A percentile compares a stretch with the other conserved stretches of the same genome.
Conservation (phyloP, 345 rosid species). For the Clausena lansium region DNA sequence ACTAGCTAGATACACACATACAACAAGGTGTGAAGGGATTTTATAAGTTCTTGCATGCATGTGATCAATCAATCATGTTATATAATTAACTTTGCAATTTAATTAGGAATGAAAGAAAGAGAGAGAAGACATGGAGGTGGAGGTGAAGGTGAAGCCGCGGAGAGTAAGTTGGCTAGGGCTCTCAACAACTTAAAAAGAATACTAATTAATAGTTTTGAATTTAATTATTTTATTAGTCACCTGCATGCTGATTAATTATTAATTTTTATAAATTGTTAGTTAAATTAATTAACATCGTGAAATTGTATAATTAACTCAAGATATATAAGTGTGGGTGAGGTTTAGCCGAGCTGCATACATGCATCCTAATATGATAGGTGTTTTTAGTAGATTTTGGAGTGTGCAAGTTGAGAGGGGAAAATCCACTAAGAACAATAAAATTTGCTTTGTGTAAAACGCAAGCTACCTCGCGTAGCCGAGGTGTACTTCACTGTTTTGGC, state of each 20-base stretch:
- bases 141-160: constrained; percentile 25
- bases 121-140: background rate
- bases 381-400: too few relatives aligned
- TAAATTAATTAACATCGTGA: background rate
- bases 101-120: background rate
- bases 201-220: too few relatives aligned
- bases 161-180: constrained; percentile 9
- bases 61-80: background rate
- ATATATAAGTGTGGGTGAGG: too few relatives aligned
- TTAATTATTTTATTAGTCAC: too few relatives aligned
- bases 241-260: too few relatives aligned
- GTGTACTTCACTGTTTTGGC: too few relatives aligned
- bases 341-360: background rate
- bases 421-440: too few relatives aligned
- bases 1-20: background rate
- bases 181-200: background rate
- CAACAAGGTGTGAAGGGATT: background rate
- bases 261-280: too few relatives aligned
- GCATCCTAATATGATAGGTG: too few relatives aligned
- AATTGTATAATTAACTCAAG: background rate
- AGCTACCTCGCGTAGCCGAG: too few relatives aligned
- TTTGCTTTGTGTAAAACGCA: too few relatives aligned
- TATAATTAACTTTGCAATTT: background rate
- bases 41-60: background rate
- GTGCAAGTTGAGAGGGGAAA: too few relatives aligned